Conservation (phyloP, 1,284 basidiomycete genomes). For the Moesziomyces antarcticus region DNA sequence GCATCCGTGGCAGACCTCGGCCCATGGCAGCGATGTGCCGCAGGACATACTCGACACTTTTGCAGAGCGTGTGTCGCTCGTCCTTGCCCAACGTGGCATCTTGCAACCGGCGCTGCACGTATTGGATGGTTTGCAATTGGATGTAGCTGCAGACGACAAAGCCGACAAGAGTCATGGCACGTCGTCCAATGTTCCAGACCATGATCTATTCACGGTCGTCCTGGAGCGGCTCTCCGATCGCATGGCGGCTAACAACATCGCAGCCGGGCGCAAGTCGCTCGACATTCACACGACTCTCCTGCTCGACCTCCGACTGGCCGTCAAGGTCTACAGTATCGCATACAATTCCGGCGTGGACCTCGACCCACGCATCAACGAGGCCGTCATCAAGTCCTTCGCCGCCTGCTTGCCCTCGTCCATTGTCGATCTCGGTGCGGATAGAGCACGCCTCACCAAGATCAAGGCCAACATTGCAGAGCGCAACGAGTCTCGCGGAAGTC, state of each 20-base stretch:
- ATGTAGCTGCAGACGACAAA: neutral
- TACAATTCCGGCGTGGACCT: constrained; percentile 13
- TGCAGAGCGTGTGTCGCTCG: constrained; percentile 36
- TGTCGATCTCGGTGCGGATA: constrained; percentile 17
- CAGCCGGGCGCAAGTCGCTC: constrained; percentile 10
- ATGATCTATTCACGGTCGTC: constrained; percentile 34
- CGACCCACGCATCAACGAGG: constrained; percentile 25
- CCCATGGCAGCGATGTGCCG: constrained; percentile 9
- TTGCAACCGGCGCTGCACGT: constrained; percentile 37
- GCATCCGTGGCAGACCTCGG: constrained; percentile 40
- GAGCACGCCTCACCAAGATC: constrained; percentile 12
- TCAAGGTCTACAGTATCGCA: constrained; percentile 25
- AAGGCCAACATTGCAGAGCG: constrained; percentile 22
- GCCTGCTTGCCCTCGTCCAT: constrained; percentile 20
- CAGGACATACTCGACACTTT: constrained; percentile 27
- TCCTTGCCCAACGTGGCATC: constrained; percentile 36
- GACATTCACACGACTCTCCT: constrained; percentile 26
- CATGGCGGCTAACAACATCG: constrained; percentile 2
- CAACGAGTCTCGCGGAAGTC: constrained; percentile 35
- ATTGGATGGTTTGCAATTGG: constrained; percentile 12
- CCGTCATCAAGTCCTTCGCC: constrained; percentile 24
- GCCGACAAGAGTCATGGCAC: neutral
- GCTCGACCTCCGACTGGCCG: constrained; percentile 23
- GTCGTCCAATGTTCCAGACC: constrained; percentile 16
- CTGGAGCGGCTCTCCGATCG: constrained; percentile 24